Conservation (phyloP, 2,329 filamentous ascomycete species). For the Colletotrichum sp. region DNA sequence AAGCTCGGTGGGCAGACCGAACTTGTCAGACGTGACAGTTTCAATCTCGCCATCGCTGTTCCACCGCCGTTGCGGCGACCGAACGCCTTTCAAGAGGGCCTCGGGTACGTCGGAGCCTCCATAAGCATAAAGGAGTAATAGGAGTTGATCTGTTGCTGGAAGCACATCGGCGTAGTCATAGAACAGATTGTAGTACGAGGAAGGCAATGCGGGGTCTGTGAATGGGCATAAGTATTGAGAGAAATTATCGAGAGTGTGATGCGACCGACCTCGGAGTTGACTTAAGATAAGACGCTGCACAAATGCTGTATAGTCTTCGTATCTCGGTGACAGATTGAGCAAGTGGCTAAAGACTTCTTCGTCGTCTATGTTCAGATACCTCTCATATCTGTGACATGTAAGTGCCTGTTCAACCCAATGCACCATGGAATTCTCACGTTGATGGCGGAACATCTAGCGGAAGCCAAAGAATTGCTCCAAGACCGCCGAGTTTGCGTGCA, state of each 20-base stretch:
- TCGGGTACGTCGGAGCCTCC: constrained; percentile 23
- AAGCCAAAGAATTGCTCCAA: constrained; percentile 36
- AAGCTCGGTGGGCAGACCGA: constrained; percentile 26
- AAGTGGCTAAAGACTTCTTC: constrained; percentile 33
- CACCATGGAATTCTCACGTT: constrained; percentile 28
- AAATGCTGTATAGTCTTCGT: constrained; percentile 22
- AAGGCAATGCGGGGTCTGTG: background rate
- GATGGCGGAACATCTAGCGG: constrained; percentile 34
- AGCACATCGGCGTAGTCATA: constrained; percentile 30
- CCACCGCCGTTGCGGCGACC: constrained; percentile 27
- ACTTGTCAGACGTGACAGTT: constrained; percentile 23
- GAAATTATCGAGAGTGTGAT: accelerated
- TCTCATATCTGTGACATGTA: constrained; percentile 30
- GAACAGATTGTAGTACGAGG: constrained; percentile 28
- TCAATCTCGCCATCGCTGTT: constrained; percentile 29
- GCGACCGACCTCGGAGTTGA: background rate
- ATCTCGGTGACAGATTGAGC: constrained; percentile 17
- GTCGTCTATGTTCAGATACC: constrained; percentile 38
- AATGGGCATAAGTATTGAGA: background rate
- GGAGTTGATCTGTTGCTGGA: constrained; percentile 25
- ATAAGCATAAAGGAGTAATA: constrained; percentile 29
- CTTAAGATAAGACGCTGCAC: constrained; percentile 27
- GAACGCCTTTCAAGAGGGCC: constrained; percentile 25
- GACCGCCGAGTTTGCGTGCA: constrained; percentile 29
- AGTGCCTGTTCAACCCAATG: background rate